phyloP scores from a whole-genome alignment of 1,284 basidiomycete species.

The Apiotrichum laibachii region DNA sequence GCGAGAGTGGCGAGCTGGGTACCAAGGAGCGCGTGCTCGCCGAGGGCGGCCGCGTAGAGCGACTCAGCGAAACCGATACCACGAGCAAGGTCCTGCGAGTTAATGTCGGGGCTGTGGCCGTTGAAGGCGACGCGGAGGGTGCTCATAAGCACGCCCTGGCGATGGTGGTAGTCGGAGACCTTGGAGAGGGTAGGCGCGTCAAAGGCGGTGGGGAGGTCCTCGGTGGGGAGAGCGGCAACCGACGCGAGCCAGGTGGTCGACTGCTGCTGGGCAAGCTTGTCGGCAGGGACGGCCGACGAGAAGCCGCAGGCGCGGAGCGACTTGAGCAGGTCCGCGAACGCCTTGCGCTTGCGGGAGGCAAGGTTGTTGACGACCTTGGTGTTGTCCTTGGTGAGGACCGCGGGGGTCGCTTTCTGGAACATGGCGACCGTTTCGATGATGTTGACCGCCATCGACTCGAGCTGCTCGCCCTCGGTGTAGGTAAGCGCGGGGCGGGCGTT shows the following conservation, averaged over 20 bases:
- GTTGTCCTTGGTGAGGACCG: slow-evolving; percentile 62
- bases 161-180: slow-evolving; percentile 68
- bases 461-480: slow-evolving; percentile 24
- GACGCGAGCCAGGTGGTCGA: slow-evolving; percentile 67
- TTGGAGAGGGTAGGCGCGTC: slow-evolving; percentile 27
- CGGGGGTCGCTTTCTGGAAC: slow-evolving; percentile 60
- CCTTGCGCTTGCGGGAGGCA: slow-evolving; percentile 77
- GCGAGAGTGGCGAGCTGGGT: slow-evolving; percentile 12
- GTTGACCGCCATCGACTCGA: slow-evolving; percentile 68
- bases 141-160: slow-evolving; percentile 67
- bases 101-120: slow-evolving; percentile 75
- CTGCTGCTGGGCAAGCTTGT: slow-evolving; percentile 64
- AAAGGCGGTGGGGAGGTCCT: slow-evolving; percentile 23
- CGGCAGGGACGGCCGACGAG: slow-evolving; percentile 67
- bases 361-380: slow-evolving; percentile 74
- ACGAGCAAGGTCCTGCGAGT: slow-evolving; percentile 78
- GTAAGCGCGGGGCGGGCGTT: slow-evolving; percentile 23
- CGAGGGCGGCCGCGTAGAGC: slow-evolving; percentile 64
- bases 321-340: slow-evolving; percentile 86
- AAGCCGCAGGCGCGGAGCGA: slow-evolving; percentile 81
- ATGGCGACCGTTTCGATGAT: slow-evolving; percentile 68
- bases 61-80: slow-evolving; percentile 79
- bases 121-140: slow-evolving; percentile 64
- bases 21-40: slow-evolving; percentile 35
- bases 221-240: slow-evolving; percentile 21